These are phyloP conservation scores for Phyllostachys edulis DNA, from an alignment of 176 grass and related monocot species.

Conservation along the genomic window DNA sequence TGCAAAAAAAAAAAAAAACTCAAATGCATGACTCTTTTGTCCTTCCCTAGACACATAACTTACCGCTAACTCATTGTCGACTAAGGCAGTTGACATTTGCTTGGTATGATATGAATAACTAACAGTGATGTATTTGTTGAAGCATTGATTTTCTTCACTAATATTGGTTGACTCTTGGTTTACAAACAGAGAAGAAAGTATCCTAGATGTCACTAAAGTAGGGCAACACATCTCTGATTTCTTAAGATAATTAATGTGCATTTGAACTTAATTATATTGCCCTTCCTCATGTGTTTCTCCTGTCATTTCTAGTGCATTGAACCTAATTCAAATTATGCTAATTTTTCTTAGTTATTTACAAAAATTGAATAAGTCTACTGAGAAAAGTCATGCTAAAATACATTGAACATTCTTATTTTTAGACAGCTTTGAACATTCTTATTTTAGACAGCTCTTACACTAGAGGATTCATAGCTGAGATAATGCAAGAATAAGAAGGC, in stretches of 20 bases:
- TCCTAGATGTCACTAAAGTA: constrained; percentile 13
- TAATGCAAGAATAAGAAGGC: constrained; percentile 25
- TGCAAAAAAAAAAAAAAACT: background rate
- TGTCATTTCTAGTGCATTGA: constrained; percentile 37
- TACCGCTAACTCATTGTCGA: constrained; percentile 29
- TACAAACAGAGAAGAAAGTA: constrained; percentile 26
- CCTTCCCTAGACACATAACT: constrained; percentile 30
- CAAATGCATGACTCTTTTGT: background rate
- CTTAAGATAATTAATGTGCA: constrained; percentile 16
- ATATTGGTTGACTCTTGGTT: constrained; percentile 25
- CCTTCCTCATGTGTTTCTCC: constrained; percentile 30
- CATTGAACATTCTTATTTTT: constrained; percentile 24
- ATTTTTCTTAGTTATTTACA: constrained; percentile 13
- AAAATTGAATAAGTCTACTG: constrained; percentile 34
- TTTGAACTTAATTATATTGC: background rate
- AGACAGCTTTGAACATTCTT: constrained; percentile 34
- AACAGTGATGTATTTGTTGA: background rate
- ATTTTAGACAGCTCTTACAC: constrained; percentile 31
- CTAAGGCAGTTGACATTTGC: constrained; percentile 47
- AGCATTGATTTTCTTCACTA: constrained; percentile 18
- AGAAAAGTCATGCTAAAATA: constrained; percentile 27
- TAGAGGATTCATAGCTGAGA: constrained; percentile 18
- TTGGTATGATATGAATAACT: constrained; percentile 17
- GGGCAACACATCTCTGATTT: background rate
- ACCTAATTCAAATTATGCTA: constrained; percentile 15